Evolutionary conservation across 2,329 filamentous ascomycete genomes (phyloP).

Genomic region (Scedosporium minutisporum): DNA sequence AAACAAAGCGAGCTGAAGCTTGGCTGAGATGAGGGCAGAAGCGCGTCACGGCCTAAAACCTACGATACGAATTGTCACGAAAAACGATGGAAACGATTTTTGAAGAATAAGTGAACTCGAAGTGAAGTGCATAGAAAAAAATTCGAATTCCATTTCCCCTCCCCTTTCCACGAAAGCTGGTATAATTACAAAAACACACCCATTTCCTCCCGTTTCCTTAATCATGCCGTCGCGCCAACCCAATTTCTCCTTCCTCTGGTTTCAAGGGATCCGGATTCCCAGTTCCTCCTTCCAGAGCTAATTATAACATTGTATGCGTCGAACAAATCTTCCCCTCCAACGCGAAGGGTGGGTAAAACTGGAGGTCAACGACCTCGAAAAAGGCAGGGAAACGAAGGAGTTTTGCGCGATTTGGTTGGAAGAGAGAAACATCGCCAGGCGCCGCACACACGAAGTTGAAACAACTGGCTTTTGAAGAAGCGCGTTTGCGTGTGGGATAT

Average conservation of each 20-base stretch:
- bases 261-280: background rate
- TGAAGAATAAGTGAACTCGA: background rate
- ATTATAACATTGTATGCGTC: background rate
- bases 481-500: background rate
- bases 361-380: background rate
- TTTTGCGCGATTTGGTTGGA: background rate
- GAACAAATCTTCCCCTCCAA: background rate
- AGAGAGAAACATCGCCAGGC: background rate
- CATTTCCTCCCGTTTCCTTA: background rate
- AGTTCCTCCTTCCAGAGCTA: background rate
- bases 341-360: background rate
- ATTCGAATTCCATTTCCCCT: background rate
- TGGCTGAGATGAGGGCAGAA: background rate
- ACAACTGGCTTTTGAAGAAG: too few species aligned
- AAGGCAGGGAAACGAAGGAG: background rate
- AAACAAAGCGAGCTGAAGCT: background rate
- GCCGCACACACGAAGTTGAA: background rate
- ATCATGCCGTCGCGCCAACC: background rate
- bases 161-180: background rate
- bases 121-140: background rate
- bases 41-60: background rate
- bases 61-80: background rate
- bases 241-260: background rate
- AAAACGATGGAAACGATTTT: background rate
- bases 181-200: slow-evolving; percentile 6